Evolutionary conservation across 2,329 filamentous ascomycete species (phyloP), one percentile per base, ranked within the genome.

Genomic region (Aureobasidium namibiae): DNA sequence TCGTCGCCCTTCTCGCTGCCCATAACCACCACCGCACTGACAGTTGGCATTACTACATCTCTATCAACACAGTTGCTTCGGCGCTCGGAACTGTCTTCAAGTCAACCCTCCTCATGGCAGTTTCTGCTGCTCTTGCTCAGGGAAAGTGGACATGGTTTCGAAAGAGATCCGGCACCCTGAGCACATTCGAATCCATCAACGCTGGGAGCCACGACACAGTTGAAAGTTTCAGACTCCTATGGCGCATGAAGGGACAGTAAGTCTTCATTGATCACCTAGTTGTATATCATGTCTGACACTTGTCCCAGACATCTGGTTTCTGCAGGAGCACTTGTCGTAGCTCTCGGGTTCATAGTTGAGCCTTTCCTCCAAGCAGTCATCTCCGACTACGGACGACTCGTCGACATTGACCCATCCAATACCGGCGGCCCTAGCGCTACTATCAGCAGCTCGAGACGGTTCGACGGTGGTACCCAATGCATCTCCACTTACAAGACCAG

Each of bases 121-220:
- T 58, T 0, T 58, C 56, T 41, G 56, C 56, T 42, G 42, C 56
- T 31, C 31, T 58, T 16, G 44, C 42, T 24, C 56, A 58, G 14
- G 56, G 56, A 2, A 58, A 58, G 26, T 58, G 56, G 56, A 58
- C 34, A 34, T 58, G 56, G 56, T 58, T 42, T n/a, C 8, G 33
- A 14, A 58, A 49, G 14, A 21, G 44, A 34, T 9, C 3, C n/a
- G 16, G 24, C 24, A 6, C 56, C 18, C 6, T 58, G 2, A 31
- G 4, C 10, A 58, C 44, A 4, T 58, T 58, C 26, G 34, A 58
- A 4, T 24, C 44, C 1, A 58, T 58, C n/a, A 44, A 58, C 31
- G 24, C 42, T 33, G 56, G 31, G 3, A 58, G 56, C 33, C 56
- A 44, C 14, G 56, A 41, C 5, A 39, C 44, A 10, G n/a, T 48